Evolutionary conservation across 129 eudicot species (phyloP), one percentile per base, ranked within the genome.

Genomic region (Saussurea involucrata): DNA sequence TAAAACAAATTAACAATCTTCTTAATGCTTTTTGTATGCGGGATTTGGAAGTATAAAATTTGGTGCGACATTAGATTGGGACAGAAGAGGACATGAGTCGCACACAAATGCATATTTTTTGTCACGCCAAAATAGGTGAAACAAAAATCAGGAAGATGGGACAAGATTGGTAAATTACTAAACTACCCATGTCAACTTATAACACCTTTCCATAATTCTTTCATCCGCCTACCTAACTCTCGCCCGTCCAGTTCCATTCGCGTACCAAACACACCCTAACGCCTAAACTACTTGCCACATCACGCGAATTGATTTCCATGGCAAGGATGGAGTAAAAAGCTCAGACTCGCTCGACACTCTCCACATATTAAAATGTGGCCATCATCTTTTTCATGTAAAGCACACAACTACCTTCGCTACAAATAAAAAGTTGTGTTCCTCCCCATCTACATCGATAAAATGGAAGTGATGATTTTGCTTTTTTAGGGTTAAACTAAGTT

Each of bases 351-450:
- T 12, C 24, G 36, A 71, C 63, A 22, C 21, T 12, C 18, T 24
- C 13, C 32, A 46, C 46, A 46, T 53, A 46, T 49, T 37, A 72
- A 9, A 72, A 49, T 29, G 36, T 10, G 20, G 24, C 53, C 53
- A 73, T 73, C 53, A 58, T 73, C 32, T 12, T 57, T 46, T 57
- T 22, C 32, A 29, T 73, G 21, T n/a, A 73, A 73, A 31, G 53
- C 61, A 29, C 31, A 55, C 24, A 33, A 32, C 60, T 57, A 69
- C 34, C 24, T 13, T 32, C 8, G 22, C 5, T 53, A 53, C 24
- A 67, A 63, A 63, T 25, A 24, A 64, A 25, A 57, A 49, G 68
- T 2, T 25, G 29, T 5, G 74, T 20, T 11, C 28, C 28, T 46
- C 24, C 32, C 28, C 46, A 33, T 49, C 46, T 66, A 31, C 27